Evolutionary conservation across 805 yeast species (phyloP).

Genomic region (Hanseniaspora occidentalis): DNA sequence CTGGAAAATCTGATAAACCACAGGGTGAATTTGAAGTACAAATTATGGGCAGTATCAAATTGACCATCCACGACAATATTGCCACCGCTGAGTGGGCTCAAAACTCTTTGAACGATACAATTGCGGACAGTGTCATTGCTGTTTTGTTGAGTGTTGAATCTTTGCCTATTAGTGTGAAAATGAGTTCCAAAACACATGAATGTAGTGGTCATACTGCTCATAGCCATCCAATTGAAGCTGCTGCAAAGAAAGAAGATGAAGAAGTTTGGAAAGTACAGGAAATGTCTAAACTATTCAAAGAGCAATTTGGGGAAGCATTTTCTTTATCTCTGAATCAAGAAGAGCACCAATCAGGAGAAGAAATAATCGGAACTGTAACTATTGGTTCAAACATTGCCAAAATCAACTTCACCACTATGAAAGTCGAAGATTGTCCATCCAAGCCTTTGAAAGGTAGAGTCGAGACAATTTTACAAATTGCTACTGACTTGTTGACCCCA

Average conservation of each 20-base stretch:
- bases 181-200: conserved; percentile 49
- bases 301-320: conserved; percentile 83
- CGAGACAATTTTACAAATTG: conserved; percentile 66
- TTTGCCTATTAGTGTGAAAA: conserved; percentile 86
- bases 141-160: conserved; percentile 85
- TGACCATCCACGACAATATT: conserved; percentile 33
- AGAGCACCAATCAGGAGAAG: conserved; percentile 13
- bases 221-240: not conserved
- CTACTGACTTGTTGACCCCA: conserved; percentile 75
- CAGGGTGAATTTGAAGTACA: conserved; percentile 35
- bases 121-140: conserved; percentile 90
- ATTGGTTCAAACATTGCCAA: conserved; percentile 69
- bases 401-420: conserved; percentile 50
- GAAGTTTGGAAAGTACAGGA: conserved; percentile 31
- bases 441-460: conserved; percentile 72
- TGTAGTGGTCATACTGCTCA: conserved; percentile 25
- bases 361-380: conserved; percentile 41
- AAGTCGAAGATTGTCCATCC: conserved; percentile 56
- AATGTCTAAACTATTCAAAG: conserved; percentile 49
- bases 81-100: conserved; percentile 85
- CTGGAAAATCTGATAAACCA: conserved; percentile 23
- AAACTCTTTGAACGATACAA: conserved; percentile 76
- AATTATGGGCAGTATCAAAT: conserved; percentile 53
- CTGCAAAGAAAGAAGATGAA: conserved; percentile 9
- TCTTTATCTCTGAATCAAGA: conserved; percentile 16